These are phyloP conservation scores for Entamoeba dispar DNA, from an alignment of 208 protist species.

Conservation along the genomic window DNA sequence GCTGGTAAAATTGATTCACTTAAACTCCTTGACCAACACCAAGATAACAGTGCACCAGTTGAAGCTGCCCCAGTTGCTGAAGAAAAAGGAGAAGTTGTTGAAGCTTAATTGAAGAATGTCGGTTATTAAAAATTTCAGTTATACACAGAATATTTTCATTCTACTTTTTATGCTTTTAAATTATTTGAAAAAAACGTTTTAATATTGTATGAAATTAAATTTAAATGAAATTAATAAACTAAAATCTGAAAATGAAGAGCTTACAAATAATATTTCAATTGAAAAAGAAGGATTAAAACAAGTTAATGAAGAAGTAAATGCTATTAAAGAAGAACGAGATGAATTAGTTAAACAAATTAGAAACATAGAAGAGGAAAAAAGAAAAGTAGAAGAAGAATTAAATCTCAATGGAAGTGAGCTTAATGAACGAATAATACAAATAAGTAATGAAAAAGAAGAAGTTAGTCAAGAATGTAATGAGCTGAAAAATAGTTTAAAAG, in stretches of 20 bases:
- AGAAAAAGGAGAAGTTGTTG: background rate
- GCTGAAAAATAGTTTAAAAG: background rate
- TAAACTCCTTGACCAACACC: background rate
- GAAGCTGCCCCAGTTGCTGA: background rate
- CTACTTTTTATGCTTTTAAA: too few species aligned
- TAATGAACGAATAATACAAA: background rate
- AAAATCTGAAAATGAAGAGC: too few species aligned
- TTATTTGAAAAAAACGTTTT: too few species aligned
- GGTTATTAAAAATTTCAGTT: too few species aligned
- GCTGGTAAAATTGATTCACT: constrained; percentile 68
- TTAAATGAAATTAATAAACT: too few species aligned
- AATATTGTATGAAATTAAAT: too few species aligned
- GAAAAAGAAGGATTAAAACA: background rate
- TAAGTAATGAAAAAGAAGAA: background rate
- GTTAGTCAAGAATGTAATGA: background rate
- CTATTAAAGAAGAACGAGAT: background rate
- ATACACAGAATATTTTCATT: too few species aligned
- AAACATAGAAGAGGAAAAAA: background rate
- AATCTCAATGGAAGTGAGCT: background rate
- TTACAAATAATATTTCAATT: background rate
- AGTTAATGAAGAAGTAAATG: background rate
- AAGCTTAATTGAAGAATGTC: background rate
- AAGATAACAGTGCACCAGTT: background rate
- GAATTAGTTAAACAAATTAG: background rate
- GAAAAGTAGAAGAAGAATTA: background rate